Evolutionary conservation across 129 eudicot species (phyloP).

Genomic region (Saposhnikovia divaricata): DNA sequence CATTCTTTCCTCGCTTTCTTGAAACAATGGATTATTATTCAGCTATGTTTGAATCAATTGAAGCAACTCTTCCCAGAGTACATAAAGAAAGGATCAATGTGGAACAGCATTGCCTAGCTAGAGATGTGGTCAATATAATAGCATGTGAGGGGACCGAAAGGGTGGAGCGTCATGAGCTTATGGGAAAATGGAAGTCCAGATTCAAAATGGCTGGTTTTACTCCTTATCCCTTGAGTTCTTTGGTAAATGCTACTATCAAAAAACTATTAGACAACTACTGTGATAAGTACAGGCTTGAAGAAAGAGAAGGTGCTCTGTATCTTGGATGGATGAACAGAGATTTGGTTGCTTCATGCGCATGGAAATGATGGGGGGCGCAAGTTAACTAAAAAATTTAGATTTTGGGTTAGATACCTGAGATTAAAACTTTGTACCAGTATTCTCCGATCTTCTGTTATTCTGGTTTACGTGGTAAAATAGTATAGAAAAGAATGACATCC

Average conservation of each 20-base stretch:
- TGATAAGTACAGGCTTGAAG: slow-evolving; percentile 61
- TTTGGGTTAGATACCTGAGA: neutral
- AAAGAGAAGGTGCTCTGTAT: slow-evolving; percentile 75
- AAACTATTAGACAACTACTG: slow-evolving; percentile 42
- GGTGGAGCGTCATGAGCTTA: slow-evolving; percentile 70
- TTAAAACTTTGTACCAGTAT: neutral
- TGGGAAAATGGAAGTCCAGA: slow-evolving; percentile 76
- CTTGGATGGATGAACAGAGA: slow-evolving; percentile 88
- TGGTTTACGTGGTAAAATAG: neutral
- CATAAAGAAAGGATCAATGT: slow-evolving; percentile 65
- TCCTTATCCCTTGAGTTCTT: slow-evolving; percentile 57
- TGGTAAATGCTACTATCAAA: slow-evolving; percentile 58
- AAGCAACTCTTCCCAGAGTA: slow-evolving; percentile 53
- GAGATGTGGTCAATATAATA: slow-evolving; percentile 69
- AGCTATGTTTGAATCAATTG: slow-evolving; percentile 86
- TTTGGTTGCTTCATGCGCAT: slow-evolving; percentile 81
- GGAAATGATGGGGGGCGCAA: slow-evolving; percentile 37
- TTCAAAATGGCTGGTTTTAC: slow-evolving; percentile 79
- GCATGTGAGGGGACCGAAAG: slow-evolving; percentile 83
- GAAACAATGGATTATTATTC: slow-evolving; percentile 68
- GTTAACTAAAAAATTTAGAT: neutral
- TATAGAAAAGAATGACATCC: neutral
- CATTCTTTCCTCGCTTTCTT: slow-evolving; percentile 65
- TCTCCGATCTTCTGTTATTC: neutral
- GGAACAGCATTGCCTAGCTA: slow-evolving; percentile 72